A percentile compares a stretch with the other conserved stretches of the same genome.
These are phyloP conservation scores for Erysimum pusillum DNA, from an alignment of 441 rosid genomes.

Conservation along the genomic window DNA sequence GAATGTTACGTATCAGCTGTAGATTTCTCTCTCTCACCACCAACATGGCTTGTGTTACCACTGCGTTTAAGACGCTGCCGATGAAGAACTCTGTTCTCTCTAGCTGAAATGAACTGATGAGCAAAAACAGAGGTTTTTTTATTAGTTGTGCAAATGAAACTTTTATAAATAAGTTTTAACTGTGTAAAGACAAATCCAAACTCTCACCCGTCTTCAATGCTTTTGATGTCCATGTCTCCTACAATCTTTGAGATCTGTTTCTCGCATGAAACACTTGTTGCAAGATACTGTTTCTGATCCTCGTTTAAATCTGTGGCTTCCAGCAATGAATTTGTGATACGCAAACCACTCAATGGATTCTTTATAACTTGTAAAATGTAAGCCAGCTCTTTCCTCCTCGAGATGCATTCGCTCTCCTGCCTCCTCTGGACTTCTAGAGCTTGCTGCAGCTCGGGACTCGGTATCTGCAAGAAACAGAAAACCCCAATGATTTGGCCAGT, in stretches of 20 bases:
- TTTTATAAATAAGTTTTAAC: slow-evolving; percentile 1
- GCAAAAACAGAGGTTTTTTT: slow-evolving; percentile 14
- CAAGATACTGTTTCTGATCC: slow-evolving; percentile 89
- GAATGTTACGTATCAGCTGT: slow-evolving; percentile 85
- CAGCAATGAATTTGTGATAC: slow-evolving; percentile 75
- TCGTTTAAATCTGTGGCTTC: slow-evolving; percentile 75
- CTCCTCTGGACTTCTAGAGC: slow-evolving; percentile 76
- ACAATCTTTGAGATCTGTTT: slow-evolving; percentile 79
- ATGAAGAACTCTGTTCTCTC: slow-evolving; percentile 79
- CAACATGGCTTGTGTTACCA: slow-evolving; percentile 89
- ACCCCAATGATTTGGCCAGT: slow-evolving; percentile 81
- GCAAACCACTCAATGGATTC: slow-evolving; percentile 81
- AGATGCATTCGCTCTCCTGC: slow-evolving; percentile 67
- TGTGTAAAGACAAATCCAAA: slow-evolving; percentile 12
- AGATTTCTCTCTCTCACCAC: slow-evolving; percentile 72
- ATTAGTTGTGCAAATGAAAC: slow-evolving; percentile 7
- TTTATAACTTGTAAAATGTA: slow-evolving; percentile 82
- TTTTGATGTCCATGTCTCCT: slow-evolving; percentile 67
- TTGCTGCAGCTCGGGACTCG: slow-evolving; percentile 90
- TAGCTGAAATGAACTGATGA: slow-evolving; percentile 74
- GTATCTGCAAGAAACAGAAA: slow-evolving; percentile 93
- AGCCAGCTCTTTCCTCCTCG: slow-evolving; percentile 79
- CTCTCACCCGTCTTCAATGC: slow-evolving; percentile 83
- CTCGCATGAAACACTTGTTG: slow-evolving; percentile 85
- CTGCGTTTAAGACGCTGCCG: slow-evolving; percentile 81